These are phyloP conservation scores for Candida sojae DNA, from an alignment of 1,139 yeast genomes.

Conservation along the genomic window DNA sequence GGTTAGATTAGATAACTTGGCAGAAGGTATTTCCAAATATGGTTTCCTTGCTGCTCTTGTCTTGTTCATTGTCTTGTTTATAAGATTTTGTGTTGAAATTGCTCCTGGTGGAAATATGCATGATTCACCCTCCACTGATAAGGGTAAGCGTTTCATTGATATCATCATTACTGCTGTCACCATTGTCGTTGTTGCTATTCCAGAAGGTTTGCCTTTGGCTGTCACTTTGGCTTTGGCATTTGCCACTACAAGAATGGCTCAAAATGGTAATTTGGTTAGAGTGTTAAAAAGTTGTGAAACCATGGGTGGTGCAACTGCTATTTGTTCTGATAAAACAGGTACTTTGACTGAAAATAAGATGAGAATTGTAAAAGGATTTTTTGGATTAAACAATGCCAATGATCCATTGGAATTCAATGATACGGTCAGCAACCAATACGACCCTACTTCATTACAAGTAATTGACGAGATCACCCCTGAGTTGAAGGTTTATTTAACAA, in stretches of 20 bases:
- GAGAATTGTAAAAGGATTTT: constrained; percentile 79
- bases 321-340: constrained; percentile 97
- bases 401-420: constrained; percentile 44
- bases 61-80: constrained; percentile 74
- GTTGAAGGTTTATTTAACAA: constrained; percentile 42
- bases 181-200: constrained; percentile 94
- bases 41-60: constrained; percentile 85
- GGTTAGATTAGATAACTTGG: constrained; percentile 74
- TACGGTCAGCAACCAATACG: constrained; percentile 22
- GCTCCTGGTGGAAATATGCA: constrained; percentile 52
- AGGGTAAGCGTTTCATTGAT: constrained; percentile 82
- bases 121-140: constrained; percentile 59
- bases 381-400: constrained; percentile 39
- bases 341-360: constrained; percentile 90
- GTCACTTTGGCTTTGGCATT: constrained; percentile 95
- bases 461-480: constrained; percentile 29
- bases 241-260: constrained; percentile 97
- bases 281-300: constrained; percentile 94
- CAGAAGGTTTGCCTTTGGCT: constrained; percentile 96
- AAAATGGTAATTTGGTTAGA: constrained; percentile 94
- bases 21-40: constrained; percentile 91
- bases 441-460: constrained; percentile 35
- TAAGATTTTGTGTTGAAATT: constrained; percentile 71
- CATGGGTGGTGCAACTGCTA: constrained; percentile 98
- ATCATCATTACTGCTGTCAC: constrained; percentile 91